Evolutionary conservation across 2,329 filamentous ascomycete species (phyloP), one percentile per base, ranked within the genome.

Genomic region (Cryphonectria japonica): DNA sequence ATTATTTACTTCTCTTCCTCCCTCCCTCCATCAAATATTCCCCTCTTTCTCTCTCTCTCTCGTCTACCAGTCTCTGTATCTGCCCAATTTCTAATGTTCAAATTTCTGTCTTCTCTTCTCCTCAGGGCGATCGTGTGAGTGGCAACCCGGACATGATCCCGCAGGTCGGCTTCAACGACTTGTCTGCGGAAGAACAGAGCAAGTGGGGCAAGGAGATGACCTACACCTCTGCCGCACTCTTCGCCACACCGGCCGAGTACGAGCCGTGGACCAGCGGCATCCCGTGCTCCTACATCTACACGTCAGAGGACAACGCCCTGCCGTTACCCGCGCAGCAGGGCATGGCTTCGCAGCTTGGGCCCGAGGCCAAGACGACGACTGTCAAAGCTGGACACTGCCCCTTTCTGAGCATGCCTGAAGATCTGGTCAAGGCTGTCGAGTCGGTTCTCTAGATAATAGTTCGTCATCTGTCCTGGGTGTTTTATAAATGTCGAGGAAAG

Each of bases 201-300:
- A 71, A 71, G 65, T 62, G 69, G 39, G 68, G 66, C 62, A 62
- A 68, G 29, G 66, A 63, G 32, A 71, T 75, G 54, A 61, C 69
- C 65, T 69, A 74, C 54, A 69, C 72, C 46, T 75, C 74, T 7
- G 68, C 70, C 29, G 72, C 64, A n/a, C 71, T 75, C 3, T 74
- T 75, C 68, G 68, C 59, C 22, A 71, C 73, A 39, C 32, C 37
- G 14, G 73, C 73, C 26, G 71, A 66, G 3, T 75, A 75, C 71
- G 73, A 75, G 70, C 73, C 74, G 22, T 75, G 73, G 73, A 57
- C 43, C 39, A 46, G 73, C 68, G 73, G 74, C 26, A 71, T 73
- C 26, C 71, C 73, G 32, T 72, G 70, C 67, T 68, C 70, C 63
- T 75, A 73, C 67, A 59, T 74, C 60, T 70, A 74, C 67, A 72